Evolutionary conservation across 2,329 filamentous ascomycete species (phyloP).

Genomic region (Talaromyces sp.): DNA sequence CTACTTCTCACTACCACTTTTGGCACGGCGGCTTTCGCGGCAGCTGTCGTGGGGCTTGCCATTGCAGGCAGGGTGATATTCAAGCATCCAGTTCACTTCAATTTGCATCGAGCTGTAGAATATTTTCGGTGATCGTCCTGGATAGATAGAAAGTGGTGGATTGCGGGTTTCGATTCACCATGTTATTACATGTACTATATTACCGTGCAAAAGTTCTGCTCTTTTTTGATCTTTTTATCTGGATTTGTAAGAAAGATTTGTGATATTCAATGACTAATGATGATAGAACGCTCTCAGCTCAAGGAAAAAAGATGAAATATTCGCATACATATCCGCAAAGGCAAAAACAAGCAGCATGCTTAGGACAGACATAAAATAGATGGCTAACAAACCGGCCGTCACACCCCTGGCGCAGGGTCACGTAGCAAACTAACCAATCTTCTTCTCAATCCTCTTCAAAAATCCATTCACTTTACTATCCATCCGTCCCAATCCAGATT

Average conservation of each 20-base stretch:
- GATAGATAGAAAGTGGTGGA: neutral
- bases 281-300: neutral
- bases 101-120: constrained; percentile 18
- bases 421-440: constrained; percentile 23
- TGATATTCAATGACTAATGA: neutral
- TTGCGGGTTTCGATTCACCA: neutral
- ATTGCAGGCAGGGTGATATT: constrained; percentile 30
- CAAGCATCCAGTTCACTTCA: constrained; percentile 28
- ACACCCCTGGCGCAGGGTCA: no score
- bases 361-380: neutral
- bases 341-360: neutral
- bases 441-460: constrained; percentile 47
- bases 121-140: neutral
- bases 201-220: neutral
- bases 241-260: neutral
- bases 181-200: constrained; percentile 2
- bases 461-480: constrained; percentile 46
- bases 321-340: neutral
- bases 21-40: constrained; percentile 27
- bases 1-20: constrained; percentile 51
- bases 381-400: neutral
- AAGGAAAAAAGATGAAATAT: neutral
- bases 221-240: neutral
- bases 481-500: constrained; percentile 37
- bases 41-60: constrained; percentile 31